A percentile compares a stretch with the other conserved stretches of the same genome.
Conservation (phyloP, 345 rosid species). For the Eucalyptus albens region DNA sequence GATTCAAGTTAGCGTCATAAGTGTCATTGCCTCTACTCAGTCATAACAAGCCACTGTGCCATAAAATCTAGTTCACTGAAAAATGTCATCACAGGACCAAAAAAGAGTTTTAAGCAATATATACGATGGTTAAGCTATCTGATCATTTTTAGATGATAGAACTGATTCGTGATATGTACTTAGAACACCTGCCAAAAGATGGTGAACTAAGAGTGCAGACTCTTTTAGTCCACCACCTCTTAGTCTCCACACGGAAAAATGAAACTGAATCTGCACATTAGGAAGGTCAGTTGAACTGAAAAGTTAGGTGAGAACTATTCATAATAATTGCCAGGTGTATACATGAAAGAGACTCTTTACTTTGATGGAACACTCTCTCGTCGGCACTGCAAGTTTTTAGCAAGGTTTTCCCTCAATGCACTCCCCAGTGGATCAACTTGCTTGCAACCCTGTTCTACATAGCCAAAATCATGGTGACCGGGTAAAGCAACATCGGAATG, state of each 20-base stretch:
- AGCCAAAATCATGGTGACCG: constrained; percentile 66
- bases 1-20: background rate
- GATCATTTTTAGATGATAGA: background rate
- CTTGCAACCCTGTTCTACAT: constrained; percentile 47
- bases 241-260: background rate
- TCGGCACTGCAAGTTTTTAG: constrained; percentile 26
- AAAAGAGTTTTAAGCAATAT: background rate
- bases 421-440: constrained; percentile 50
- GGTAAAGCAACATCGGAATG: constrained; percentile 56
- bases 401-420: constrained; percentile 40
- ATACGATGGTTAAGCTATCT: background rate
- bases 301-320: background rate
- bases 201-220: background rate
- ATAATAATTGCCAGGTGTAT: background rate
- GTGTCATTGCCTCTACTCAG: background rate
- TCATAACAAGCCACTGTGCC: background rate
- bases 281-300: background rate
- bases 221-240: background rate
- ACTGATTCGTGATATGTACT: background rate
- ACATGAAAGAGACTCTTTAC: background rate
- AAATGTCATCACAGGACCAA: background rate
- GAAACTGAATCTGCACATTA: background rate
- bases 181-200: background rate
- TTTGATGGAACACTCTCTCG: background rate
- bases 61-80: background rate